phyloP scores from a whole-genome alignment of 768 basidiomycete species.

The Leccinellum luteum region DNA sequence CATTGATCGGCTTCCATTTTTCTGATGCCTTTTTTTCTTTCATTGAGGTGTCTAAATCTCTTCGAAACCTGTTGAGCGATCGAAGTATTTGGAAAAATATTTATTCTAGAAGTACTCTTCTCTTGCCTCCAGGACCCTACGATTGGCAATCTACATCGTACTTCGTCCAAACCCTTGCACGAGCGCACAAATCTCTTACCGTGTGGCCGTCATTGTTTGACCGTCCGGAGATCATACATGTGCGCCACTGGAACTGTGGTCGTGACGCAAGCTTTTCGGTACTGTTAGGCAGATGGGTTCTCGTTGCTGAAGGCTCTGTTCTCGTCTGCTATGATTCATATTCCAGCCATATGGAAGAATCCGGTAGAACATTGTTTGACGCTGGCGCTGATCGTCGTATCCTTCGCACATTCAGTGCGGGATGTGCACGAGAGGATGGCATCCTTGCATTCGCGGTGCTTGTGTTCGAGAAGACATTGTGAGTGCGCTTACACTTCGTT shows the following conservation, averaged over 20 bases:
- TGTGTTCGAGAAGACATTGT: slow-evolving; percentile 3
- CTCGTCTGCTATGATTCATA: slow-evolving; percentile 13
- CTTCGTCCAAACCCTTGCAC: slow-evolving; percentile 4
- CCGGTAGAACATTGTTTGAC: not conserved
- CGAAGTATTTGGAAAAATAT: slow-evolving; percentile 5
- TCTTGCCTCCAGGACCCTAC: slow-evolving; percentile 7
- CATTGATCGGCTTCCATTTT: not conserved
- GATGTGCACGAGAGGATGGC: not conserved
- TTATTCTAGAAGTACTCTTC: not conserved
- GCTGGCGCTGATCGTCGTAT: not conserved
- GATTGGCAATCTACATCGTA: slow-evolving; percentile 12
- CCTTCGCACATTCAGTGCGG: not conserved
- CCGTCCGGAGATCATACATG: not conserved
- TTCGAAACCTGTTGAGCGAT: slow-evolving; percentile 1
- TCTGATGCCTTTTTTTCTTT: not conserved
- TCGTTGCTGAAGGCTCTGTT: slow-evolving; percentile 7
- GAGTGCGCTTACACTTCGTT: not conserved
- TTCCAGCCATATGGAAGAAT: not conserved
- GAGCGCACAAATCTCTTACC: not conserved
- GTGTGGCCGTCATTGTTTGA: slow-evolving; percentile 7
- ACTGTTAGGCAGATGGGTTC: slow-evolving; percentile 6
- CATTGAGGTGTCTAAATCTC: slow-evolving; percentile 2
- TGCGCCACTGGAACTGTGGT: not conserved
- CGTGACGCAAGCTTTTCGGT: slow-evolving; percentile 1
- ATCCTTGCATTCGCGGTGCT: slow-evolving; percentile 7